These are phyloP conservation scores for Turritis glabra DNA, from an alignment of 345 rosid species.

Conservation along the genomic window DNA sequence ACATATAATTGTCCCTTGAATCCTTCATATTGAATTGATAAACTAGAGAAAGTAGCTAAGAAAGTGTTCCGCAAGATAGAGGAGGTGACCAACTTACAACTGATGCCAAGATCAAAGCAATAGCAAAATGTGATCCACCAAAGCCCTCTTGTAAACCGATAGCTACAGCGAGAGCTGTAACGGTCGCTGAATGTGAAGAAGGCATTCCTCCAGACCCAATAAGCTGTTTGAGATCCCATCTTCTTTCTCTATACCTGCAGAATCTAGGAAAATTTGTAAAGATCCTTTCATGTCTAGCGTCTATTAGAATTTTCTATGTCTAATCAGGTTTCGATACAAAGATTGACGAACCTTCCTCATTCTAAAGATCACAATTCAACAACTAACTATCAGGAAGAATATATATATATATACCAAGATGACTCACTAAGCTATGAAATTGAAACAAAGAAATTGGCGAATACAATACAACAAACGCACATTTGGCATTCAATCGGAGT, in stretches of 20 bases:
- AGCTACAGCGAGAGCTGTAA: constrained; percentile 70
- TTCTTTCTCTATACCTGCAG: constrained; percentile 71
- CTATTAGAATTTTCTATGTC: neutral
- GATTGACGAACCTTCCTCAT: no score
- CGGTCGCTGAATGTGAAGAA: constrained; percentile 89
- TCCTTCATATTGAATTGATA: neutral
- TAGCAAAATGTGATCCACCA: constrained; percentile 66
- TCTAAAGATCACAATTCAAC: no score
- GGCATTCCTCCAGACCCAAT: constrained; percentile 98
- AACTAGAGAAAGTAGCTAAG: neutral
- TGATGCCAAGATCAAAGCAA: constrained; percentile 49
- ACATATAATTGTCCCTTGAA: neutral
- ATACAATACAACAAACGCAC: neutral
- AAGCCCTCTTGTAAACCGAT: constrained; percentile 73
- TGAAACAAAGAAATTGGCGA: neutral
- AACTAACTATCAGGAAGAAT: no score
- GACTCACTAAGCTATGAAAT: constrained; percentile 2
- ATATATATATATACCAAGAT: neutral
- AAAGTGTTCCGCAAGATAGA: neutral
- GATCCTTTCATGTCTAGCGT: neutral
- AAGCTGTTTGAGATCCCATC: constrained; percentile 77
- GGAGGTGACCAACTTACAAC: constrained; percentile 32
- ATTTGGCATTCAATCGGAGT: neutral
- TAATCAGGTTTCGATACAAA: neutral
- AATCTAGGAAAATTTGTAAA: neutral